A percentile compares a stretch with the other conserved stretches of the same genome.
phyloP scores from a whole-genome alignment of 371 early-diverging fungal species.

The Actinomortierella ambigua region DNA sequence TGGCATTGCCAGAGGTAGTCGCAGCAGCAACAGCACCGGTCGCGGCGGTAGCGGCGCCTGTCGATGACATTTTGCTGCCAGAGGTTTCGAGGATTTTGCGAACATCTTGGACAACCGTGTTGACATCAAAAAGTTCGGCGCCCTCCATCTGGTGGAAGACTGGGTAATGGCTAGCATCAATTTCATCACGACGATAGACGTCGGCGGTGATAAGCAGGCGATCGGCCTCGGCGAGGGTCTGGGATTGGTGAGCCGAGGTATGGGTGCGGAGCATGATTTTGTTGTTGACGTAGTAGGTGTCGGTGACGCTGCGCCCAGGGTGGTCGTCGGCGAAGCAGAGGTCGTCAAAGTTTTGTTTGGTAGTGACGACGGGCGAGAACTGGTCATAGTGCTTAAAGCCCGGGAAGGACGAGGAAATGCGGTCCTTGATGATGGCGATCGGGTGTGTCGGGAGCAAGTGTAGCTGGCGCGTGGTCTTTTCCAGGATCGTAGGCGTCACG shows the following conservation, averaged over 20 bases:
- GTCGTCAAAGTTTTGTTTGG: slow-evolving; percentile 91
- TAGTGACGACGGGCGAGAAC: slow-evolving; percentile 81
- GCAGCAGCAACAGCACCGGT: neutral
- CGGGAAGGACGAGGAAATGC: slow-evolving; percentile 77
- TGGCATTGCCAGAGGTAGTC: slow-evolving; percentile 9
- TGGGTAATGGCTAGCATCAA: slow-evolving; percentile 95
- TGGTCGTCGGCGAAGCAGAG: slow-evolving; percentile 86
- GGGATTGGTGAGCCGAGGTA: slow-evolving; percentile 93
- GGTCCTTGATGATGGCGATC: slow-evolving; percentile 80
- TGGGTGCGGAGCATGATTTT: slow-evolving; percentile 88
- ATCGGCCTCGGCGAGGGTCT: slow-evolving; percentile 60
- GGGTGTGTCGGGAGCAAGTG: slow-evolving; percentile 89
- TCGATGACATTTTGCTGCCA: neutral
- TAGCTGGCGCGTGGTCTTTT: slow-evolving; percentile 78
- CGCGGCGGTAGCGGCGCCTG: slow-evolving; percentile 1
- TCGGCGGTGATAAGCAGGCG: slow-evolving; percentile 90
- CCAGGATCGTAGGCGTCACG: slow-evolving; percentile 74
- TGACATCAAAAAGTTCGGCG: slow-evolving; percentile 62
- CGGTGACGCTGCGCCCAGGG: slow-evolving; percentile 79
- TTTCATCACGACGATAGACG: slow-evolving; percentile 97
- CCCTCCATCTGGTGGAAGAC: slow-evolving; percentile 99
- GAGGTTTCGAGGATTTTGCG: slow-evolving; percentile 8
- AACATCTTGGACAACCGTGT: slow-evolving; percentile 30
- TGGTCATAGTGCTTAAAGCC: slow-evolving; percentile 68
- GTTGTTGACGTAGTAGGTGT: slow-evolving; percentile 93